Base-by-base conservation (phyloP, 352 stramenopile genomes). In the Pilasporangium apinafurcum region DNA sequence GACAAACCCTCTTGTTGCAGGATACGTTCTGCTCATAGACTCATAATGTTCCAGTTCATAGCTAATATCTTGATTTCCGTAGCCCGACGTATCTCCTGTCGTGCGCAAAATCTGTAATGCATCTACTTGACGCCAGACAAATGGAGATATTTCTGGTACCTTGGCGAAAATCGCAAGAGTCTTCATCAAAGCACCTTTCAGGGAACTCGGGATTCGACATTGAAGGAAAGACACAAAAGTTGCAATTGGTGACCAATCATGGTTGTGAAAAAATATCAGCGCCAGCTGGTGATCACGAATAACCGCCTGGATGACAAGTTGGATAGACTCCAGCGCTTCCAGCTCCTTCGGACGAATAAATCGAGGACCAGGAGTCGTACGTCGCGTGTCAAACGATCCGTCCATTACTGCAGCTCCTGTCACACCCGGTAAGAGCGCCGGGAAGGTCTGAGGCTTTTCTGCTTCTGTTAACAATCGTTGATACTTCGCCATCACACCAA, bases 1-100 rank as follows among this genome's bases (percentile, higher is more conserved):
- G 10, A 93, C 55, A 20, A 93, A 89, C 5, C 82, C 82, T 46
- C 73, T 55, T 20, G 82, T 93, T 29, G 79, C 82, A 20, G 82
- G 82, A 42, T 93, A 93, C 26, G 67, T 76, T 25, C 73, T 69
- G 40, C 68, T 83, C 37, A 89, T 44, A 0, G 75, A 87, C 48
- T 92, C 80, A 48, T 86, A 92, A 48, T 93, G 82, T 45, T 93
- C 82, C 3, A 93, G 65, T 51, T 93, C 82, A 55, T 86, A 93
- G 29, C 65, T 75, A 36, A 93, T 85, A 51, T 89, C 79, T 38
- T 90, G 62, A 24, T 66, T 81, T 1, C 76, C 77, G 38, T 84
- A 89, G 6, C 68, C 60, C 0, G 69, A 65, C 0, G 68, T 70
- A 31, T 87, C 73, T 0, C 76, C 63, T 0, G 76, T 86, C 24